Evolutionary conservation across 202 grass and related monocot species (phyloP).

Genomic region (Carex arenaria): DNA sequence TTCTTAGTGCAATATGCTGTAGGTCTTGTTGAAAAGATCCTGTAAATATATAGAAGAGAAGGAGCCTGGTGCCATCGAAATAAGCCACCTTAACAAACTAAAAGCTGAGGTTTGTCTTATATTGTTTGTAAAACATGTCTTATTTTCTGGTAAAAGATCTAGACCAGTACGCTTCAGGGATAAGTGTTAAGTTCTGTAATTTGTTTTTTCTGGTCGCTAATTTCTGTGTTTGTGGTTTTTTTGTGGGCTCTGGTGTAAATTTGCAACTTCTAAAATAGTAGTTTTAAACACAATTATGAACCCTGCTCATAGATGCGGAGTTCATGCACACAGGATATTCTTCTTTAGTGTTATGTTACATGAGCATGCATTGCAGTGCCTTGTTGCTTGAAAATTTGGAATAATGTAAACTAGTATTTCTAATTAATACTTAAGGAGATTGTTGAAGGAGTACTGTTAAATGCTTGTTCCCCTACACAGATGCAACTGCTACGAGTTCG

Average conservation of each 20-base stretch:
- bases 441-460: constrained; percentile 17
- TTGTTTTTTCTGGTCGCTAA: not conserved
- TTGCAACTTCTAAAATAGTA: not conserved
- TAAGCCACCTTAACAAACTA: constrained; percentile 54
- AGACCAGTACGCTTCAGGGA: not conserved
- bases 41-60: constrained; percentile 44
- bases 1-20: constrained; percentile 22
- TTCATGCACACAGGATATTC: constrained; percentile 23
- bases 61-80: constrained; percentile 35
- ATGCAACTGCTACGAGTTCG: constrained; percentile 51
- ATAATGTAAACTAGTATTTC: not conserved
- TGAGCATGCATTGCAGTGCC: not conserved
- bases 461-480: constrained; percentile 30
- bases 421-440: constrained; percentile 18
- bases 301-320: not conserved
- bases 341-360: not conserved
- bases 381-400: not conserved
- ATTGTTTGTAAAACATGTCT: not conserved
- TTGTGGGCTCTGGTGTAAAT: not conserved
- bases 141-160: not conserved
- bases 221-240: constrained; percentile 15
- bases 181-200: constrained; percentile 4
- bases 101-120: constrained; percentile 63
- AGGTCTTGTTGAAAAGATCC: constrained; percentile 70
- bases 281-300: not conserved